Evolutionary conservation across 2,329 filamentous ascomycete genomes (phyloP).

Genomic region (Arachnopeziza araneosa): DNA sequence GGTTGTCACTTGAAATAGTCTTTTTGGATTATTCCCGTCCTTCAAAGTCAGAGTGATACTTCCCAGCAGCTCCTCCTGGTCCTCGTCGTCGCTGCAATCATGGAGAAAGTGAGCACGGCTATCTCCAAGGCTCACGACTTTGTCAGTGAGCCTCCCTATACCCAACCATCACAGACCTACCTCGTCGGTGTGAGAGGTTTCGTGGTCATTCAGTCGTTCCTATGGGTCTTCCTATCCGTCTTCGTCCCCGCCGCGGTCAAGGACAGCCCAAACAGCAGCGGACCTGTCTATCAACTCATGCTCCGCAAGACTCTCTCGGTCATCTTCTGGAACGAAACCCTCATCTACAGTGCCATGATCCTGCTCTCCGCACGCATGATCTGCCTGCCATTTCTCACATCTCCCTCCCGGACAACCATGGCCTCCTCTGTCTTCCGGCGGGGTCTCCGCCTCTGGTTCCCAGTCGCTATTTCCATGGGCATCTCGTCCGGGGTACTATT

Average conservation of each 20-base stretch:
- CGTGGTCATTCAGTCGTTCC: slow-evolving; percentile 37
- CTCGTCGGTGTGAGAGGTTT: slow-evolving; percentile 40
- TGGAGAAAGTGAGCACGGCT: no score
- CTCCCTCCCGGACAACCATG: slow-evolving; percentile 31
- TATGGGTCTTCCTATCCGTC: slow-evolving; percentile 40
- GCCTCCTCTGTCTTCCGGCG: slow-evolving; percentile 38
- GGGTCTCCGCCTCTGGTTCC: slow-evolving; percentile 37
- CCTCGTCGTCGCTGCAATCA: no score
- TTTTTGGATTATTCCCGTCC: no score
- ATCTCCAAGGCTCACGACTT: neutral
- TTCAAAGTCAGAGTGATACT: no score
- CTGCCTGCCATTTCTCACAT: slow-evolving; percentile 36
- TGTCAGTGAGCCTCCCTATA: neutral
- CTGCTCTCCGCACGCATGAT: slow-evolving; percentile 39
- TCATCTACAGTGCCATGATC: slow-evolving; percentile 42
- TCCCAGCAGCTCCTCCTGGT: no score
- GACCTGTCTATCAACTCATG: slow-evolving; percentile 35
- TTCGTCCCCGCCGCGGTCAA: slow-evolving; percentile 39
- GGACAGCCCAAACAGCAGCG: slow-evolving; percentile 32
- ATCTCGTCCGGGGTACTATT: slow-evolving; percentile 28
- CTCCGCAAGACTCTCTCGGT: slow-evolving; percentile 40
- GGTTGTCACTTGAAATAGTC: no score
- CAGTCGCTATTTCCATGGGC: slow-evolving; percentile 36
- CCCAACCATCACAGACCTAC: slow-evolving; percentile 20
- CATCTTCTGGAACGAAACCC: slow-evolving; percentile 39